Conservation (phyloP, 257 asterid genomes). For the Verbena officinalis region DNA sequence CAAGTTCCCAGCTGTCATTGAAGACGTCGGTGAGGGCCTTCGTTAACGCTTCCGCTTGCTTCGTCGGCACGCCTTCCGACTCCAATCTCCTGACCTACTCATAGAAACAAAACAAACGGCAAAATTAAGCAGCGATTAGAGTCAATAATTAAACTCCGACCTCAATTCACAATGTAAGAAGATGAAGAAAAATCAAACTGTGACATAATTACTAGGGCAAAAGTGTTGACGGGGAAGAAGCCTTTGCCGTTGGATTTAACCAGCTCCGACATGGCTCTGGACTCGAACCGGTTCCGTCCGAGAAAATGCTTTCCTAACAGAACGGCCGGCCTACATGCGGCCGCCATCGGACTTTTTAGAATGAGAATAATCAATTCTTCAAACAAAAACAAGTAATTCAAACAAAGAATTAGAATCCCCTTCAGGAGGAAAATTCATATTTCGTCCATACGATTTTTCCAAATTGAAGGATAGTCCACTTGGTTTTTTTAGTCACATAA, state of each 20-base stretch:
- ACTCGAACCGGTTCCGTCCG: constrained; percentile 29
- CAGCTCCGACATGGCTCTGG: constrained; percentile 53
- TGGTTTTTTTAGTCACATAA: too few relatives aligned
- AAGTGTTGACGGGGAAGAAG: constrained; percentile 81
- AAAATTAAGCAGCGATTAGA: background rate
- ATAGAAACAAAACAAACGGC: background rate
- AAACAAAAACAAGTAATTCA: constrained; percentile 9
- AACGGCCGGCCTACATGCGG: constrained; percentile 47
- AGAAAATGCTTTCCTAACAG: constrained; percentile 24
- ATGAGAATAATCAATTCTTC: background rate
- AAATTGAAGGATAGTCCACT: too few relatives aligned
- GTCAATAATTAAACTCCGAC: background rate
- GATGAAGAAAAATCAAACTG: background rate
- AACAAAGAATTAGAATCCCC: constrained; percentile 5
- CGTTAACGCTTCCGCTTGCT: constrained; percentile 89
- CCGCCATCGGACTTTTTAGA: constrained; percentile 44
- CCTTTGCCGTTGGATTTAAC: constrained; percentile 48
- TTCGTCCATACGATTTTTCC: too few relatives aligned
- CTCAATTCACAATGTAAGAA: background rate
- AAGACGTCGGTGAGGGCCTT: constrained; percentile 71
- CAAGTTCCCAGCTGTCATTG: constrained; percentile 73
- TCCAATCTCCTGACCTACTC: constrained; percentile 82
- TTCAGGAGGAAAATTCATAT: too few relatives aligned
- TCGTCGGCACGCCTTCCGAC: constrained; percentile 75
- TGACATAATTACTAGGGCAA: constrained; percentile 60